These are phyloP conservation scores for Wickerhamiella domercqiae DNA, from an alignment of 805 yeast species.

Conservation along the genomic window DNA sequence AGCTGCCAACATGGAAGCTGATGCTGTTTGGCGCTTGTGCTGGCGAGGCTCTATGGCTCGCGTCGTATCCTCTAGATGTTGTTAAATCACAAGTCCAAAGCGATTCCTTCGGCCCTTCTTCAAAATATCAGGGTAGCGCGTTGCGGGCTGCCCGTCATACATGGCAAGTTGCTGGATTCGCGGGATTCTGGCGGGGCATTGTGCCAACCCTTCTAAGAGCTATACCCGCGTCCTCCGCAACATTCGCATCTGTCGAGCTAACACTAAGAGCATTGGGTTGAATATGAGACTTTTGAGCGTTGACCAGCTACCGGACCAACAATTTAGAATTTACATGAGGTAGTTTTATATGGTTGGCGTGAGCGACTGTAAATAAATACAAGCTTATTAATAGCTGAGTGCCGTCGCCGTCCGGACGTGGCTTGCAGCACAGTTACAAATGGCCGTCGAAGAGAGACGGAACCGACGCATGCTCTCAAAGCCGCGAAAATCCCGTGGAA, in stretches of 20 bases:
- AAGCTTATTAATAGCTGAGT: too few species aligned
- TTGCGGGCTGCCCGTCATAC: conserved; percentile 32
- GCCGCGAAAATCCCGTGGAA: too few species aligned
- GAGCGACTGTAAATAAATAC: too few species aligned
- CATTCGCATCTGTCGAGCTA: conserved; percentile 62
- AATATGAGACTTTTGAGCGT: too few species aligned
- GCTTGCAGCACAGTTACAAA: too few species aligned
- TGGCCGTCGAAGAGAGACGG: too few species aligned
- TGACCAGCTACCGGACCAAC: too few species aligned
- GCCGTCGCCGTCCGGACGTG: too few species aligned
- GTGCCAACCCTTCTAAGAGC: conserved; percentile 43
- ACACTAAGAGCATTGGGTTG: conserved; percentile 34
- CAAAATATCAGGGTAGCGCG: conserved; percentile 25
- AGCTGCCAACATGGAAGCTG: conserved; percentile 40
- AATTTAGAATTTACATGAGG: too few species aligned
- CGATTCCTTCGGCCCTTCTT: conserved; percentile 25
- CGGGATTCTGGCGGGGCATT: conserved; percentile 43
- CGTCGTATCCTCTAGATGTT: conserved; percentile 53
- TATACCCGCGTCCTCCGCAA: conserved; percentile 58
- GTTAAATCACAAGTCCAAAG: conserved; percentile 46
- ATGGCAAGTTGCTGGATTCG: conserved; percentile 27
- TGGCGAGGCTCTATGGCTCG: conserved; percentile 59
- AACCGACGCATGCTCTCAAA: too few species aligned
- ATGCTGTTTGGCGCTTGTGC: conserved; percentile 46
- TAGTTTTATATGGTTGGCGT: too few species aligned